Evolutionary conservation across 768 basidiomycete species (phyloP).

Genomic region (Rhodotorula graminis): DNA sequence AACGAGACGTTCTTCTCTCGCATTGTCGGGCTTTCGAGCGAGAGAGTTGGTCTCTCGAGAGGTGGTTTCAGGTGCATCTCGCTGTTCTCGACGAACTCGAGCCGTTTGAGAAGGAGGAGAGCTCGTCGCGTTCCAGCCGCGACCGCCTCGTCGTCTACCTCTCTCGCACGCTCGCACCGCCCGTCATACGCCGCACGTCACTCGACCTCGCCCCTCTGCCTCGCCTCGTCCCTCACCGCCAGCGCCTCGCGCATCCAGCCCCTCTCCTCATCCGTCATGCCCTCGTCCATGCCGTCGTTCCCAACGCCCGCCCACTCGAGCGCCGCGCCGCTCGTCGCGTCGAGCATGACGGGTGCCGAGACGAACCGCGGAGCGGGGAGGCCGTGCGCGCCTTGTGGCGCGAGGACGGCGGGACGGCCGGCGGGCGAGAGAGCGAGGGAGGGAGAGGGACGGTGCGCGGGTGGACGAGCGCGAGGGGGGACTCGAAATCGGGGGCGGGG

Average conservation of each 20-base stretch:
- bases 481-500: conserved; percentile 16
- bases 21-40: too few species aligned
- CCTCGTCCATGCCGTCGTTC: neutral
- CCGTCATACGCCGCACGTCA: too few species aligned
- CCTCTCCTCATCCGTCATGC: conserved; percentile 3
- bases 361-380: conserved; percentile 19
- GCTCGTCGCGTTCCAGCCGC: too few species aligned
- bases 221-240: conserved; percentile 6
- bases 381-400: neutral
- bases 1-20: too few species aligned
- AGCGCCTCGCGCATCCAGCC: conserved; percentile 14
- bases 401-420: conserved; percentile 13
- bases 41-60: too few species aligned
- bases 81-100: too few species aligned
- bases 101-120: neutral
- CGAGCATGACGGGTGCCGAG: conserved; percentile 17
- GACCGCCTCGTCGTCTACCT: neutral
- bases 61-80: too few species aligned
- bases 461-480: neutral
- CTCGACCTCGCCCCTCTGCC: conserved; percentile 5
- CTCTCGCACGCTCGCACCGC: too few species aligned
- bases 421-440: conserved; percentile 5
- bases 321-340: conserved; percentile 2
- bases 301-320: conserved; percentile 23
- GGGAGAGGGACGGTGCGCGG: neutral